Evolutionary conservation across 2,329 filamentous ascomycete species (phyloP).

Genomic region (Malbranchea zuffiana): DNA sequence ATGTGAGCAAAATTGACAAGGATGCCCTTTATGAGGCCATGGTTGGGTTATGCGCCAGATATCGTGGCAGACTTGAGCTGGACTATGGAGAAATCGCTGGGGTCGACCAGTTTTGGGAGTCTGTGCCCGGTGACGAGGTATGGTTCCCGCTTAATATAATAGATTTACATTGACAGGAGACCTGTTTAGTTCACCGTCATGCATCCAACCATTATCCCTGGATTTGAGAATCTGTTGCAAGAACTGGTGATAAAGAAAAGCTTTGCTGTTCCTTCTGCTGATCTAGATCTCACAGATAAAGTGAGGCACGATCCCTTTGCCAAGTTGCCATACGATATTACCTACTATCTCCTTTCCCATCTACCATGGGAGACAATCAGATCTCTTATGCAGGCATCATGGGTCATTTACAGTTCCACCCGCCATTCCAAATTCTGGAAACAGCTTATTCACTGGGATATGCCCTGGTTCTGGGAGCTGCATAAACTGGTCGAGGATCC

Average conservation of each 20-base stretch:
- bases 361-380: slow-evolving; percentile 5
- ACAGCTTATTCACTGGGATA: slow-evolving; percentile 5
- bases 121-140: slow-evolving; percentile 1
- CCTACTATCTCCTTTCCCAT: neutral
- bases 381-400: slow-evolving; percentile 1
- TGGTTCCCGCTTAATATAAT: no score
- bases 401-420: slow-evolving; percentile 3
- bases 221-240: no score
- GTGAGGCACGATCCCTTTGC: slow-evolving; percentile 5
- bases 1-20: slow-evolving; percentile 2
- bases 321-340: slow-evolving; percentile 5
- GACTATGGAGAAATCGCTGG: slow-evolving; percentile 2
- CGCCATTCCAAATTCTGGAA: slow-evolving; percentile 7
- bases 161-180: no score
- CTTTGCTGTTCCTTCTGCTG: no score
- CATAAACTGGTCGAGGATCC: neutral
- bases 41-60: neutral
- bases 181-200: no score
- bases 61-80: neutral
- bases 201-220: no score
- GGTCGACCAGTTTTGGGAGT: slow-evolving; percentile 3
- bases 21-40: slow-evolving; percentile 5
- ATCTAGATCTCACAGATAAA: neutral
- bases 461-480: slow-evolving; percentile 12
- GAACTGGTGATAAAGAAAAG: no score